Percentiles rank a stretch among this genome's conserved stretches.
phyloP scores from a whole-genome alignment of 768 basidiomycete genomes.

The Mycena belliarum region DNA sequence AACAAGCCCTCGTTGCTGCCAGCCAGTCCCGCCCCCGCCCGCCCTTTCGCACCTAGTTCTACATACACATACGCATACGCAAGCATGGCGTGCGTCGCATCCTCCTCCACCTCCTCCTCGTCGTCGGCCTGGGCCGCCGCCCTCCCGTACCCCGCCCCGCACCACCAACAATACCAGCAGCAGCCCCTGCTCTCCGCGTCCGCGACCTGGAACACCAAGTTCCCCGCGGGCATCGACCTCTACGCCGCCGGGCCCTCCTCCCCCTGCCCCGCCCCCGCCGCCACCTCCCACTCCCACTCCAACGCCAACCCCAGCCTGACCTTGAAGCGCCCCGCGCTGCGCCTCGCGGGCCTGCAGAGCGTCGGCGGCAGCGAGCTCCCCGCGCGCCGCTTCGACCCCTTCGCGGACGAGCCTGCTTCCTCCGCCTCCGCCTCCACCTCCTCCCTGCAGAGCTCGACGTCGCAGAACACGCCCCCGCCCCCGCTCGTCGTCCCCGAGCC shows the following conservation, averaged over 20 bases:
- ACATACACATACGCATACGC: too few relatives aligned
- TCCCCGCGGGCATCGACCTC: background rate
- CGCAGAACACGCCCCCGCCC: slow-evolving; percentile 4
- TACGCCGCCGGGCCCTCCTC: too few relatives aligned
- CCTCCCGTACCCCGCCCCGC: background rate
- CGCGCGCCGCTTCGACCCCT: slow-evolving; percentile 11
- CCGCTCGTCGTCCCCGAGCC: background rate
- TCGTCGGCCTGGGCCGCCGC: background rate
- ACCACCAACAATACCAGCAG: too few relatives aligned
- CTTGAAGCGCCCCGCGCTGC: slow-evolving; percentile 6
- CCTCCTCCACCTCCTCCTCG: too few relatives aligned
- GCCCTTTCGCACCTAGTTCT: background rate
- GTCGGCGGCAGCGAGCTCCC: background rate
- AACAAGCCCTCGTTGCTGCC: too few relatives aligned
- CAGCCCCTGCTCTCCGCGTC: background rate
- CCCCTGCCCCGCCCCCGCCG: background rate
- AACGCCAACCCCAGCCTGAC: too few relatives aligned
- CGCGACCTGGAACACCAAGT: slow-evolving; percentile 4
- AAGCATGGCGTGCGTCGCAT: too few relatives aligned
- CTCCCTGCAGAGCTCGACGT: background rate
- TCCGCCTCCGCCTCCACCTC: too few relatives aligned
- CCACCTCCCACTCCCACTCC: too few relatives aligned
- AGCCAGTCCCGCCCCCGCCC: background rate
- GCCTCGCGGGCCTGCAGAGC: background rate
- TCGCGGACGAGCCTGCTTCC: slow-evolving; percentile 10